Conservation (phyloP, 2,329 filamentous ascomycete genomes). For the Scedosporium dehoogii region DNA sequence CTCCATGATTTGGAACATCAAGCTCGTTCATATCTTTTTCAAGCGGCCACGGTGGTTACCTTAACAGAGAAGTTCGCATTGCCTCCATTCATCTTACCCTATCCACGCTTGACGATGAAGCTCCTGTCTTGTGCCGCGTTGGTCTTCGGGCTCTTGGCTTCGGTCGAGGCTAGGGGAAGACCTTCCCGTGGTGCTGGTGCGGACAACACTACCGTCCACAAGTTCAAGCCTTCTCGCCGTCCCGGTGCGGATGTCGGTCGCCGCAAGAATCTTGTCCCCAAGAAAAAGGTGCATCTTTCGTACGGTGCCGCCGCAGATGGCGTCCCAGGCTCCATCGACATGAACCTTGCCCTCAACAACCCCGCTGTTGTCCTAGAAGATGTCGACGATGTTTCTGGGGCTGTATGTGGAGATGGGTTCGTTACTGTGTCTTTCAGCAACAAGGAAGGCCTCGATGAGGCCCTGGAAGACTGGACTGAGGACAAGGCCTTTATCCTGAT, state of each 20-base stretch:
- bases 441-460: slow-evolving; percentile 11
- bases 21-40: no score
- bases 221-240: slow-evolving; percentile 10
- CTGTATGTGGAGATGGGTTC: slow-evolving; percentile 9
- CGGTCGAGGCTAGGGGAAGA: neutral
- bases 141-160: neutral
- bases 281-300: slow-evolving; percentile 11
- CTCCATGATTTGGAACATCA: no score
- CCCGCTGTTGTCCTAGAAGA: slow-evolving; percentile 15
- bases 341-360: slow-evolving; percentile 13
- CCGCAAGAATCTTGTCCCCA: slow-evolving; percentile 13
- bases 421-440: slow-evolving; percentile 13
- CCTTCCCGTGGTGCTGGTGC: no score
- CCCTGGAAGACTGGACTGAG: slow-evolving; percentile 11
- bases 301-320: slow-evolving; percentile 9
- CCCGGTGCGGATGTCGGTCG: slow-evolving; percentile 9
- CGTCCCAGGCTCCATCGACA: slow-evolving; percentile 12
- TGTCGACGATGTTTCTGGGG: slow-evolving; percentile 10
- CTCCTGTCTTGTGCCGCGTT: neutral
- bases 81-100: no score
- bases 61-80: no score
- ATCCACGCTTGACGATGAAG: neutral
- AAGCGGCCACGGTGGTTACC: no score
- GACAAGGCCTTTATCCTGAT: slow-evolving; percentile 24
- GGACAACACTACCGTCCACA: slow-evolving; percentile 9